Conservation (phyloP, 169 alveolate genomes). For the Plasmodium vinckei region DNA sequence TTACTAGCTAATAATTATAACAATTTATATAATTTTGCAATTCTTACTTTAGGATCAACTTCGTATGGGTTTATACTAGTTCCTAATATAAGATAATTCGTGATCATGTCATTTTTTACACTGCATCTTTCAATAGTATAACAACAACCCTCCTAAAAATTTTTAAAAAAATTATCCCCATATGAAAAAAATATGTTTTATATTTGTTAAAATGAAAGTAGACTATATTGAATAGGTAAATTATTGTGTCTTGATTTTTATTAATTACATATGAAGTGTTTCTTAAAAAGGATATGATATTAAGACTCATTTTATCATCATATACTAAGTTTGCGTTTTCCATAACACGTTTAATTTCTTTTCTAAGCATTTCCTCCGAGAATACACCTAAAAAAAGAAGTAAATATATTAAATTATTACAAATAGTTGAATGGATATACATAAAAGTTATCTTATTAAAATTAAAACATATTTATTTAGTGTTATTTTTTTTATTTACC, state of each 20-base stretch:
- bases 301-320: slow-evolving; percentile 14
- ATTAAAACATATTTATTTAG: too few species aligned
- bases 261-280: slow-evolving; percentile 21
- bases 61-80: slow-evolving; percentile 2
- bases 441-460: background rate
- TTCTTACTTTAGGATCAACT: slow-evolving; percentile 14
- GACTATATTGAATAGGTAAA: background rate
- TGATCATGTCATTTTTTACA: slow-evolving; percentile 1
- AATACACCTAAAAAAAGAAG: slow-evolving; percentile 21
- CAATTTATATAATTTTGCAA: background rate
- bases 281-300: slow-evolving; percentile 49
- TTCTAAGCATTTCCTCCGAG: slow-evolving; percentile 34
- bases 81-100: slow-evolving; percentile 16
- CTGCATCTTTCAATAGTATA: slow-evolving; percentile 24
- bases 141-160: slow-evolving; percentile 58
- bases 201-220: background rate
- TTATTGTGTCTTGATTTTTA: background rate
- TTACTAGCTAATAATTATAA: background rate
- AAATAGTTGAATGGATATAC: background rate
- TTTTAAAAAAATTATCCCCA: background rate
- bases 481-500: slow-evolving; percentile 4
- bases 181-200: background rate
- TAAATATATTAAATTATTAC: background rate
- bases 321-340: slow-evolving; percentile 13
- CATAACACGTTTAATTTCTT: slow-evolving; percentile 12